Base-by-base conservation (phyloP, 805 yeast species). In the Metschnikowia colocasiae region DNA sequence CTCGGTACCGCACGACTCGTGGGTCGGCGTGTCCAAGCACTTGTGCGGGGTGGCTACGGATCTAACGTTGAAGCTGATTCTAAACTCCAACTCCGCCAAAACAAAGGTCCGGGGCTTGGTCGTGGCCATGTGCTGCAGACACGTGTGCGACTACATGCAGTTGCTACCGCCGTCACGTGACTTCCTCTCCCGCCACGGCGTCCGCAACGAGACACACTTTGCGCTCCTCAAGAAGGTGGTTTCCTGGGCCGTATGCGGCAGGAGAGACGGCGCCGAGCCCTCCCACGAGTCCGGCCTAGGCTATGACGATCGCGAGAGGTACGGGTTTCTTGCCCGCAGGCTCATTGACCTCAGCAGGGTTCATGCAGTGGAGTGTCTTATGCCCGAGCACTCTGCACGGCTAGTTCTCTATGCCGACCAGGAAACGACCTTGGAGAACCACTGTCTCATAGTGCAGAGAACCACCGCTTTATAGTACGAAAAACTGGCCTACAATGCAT, bases 1-100 rank as follows among this genome's bases (percentile, higher is more conserved):
- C 7, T 20, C 23, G 18, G 19, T 60, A 18, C 27, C 52, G 3
- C 58, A 58, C 8, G 45, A 51, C 2, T 20, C 36, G 18, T 30
- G 35, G 43, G 83, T 85, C 7, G 88, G 83, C 1, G 79, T 90
- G 2, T 89, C 96, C 4, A 90, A 90, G 62, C 97, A 90, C 67
- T 67, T 91, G 30, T 90, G 97, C 66, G 97, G 97, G 4, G 95
- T 86, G 3, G 97, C 97, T 1, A 91, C 97, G 0, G 97, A 90
- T 62, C 68, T 90, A 42, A 85, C 97, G 0, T 64, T 91, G 22
- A 73, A 81, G 54, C 84, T 89, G 65, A 61, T 89, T 2, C 50
- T 74, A 39, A 76, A 77, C 49, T 60, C 72, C 0, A 38, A 22
- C 5, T 44, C 45, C 8, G 48, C 49, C n/a, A 37, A 30, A 7